phyloP scores from a whole-genome alignment of 2,329 filamentous ascomycete species.

The Fusarium miscanthi region DNA sequence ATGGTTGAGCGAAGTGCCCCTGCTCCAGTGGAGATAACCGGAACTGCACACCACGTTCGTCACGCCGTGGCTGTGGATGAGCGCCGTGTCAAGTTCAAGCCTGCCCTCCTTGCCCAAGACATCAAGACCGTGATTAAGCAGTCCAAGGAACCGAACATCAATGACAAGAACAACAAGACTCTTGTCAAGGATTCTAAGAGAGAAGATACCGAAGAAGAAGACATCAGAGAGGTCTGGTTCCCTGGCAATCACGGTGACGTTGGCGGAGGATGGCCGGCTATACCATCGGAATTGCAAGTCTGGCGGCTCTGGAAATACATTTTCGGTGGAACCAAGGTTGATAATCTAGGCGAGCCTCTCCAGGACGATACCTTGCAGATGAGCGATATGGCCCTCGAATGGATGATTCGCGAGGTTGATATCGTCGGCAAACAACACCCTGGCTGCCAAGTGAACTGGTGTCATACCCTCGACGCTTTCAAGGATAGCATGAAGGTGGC shows the following conservation, averaged over 20 bases:
- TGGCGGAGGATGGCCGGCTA: conserved; percentile 62
- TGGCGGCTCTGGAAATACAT: conserved; percentile 50
- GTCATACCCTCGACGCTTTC: conserved; percentile 46
- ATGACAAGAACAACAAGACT: too few species aligned
- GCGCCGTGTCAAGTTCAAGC: conserved; percentile 65
- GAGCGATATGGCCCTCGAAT: conserved; percentile 62
- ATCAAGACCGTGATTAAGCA: conserved; percentile 40
- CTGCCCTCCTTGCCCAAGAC: conserved; percentile 59
- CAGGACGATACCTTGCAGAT: conserved; percentile 52
- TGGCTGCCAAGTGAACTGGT: conserved; percentile 49
- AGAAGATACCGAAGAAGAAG: conserved; percentile 47
- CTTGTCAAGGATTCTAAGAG: too few species aligned
- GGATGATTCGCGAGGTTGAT: conserved; percentile 64
- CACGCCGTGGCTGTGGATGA: conserved; percentile 66
- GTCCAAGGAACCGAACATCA: not conserved
- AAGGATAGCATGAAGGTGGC: conserved; percentile 44
- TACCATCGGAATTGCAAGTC: conserved; percentile 38
- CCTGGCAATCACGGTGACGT: conserved; percentile 64
- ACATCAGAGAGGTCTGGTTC: conserved; percentile 65
- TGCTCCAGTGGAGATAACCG: conserved; percentile 50
- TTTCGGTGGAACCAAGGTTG: conserved; percentile 48
- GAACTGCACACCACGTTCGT: conserved; percentile 58
- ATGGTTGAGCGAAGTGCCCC: conserved; percentile 52
- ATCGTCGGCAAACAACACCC: conserved; percentile 48
- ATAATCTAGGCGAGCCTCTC: conserved; percentile 40